A percentile compares a stretch with the other conserved stretches of the same genome.
Evolutionary conservation across 2,329 filamentous ascomycete genomes (phyloP).

Genomic region (Pestalotiopsis sp.): DNA sequence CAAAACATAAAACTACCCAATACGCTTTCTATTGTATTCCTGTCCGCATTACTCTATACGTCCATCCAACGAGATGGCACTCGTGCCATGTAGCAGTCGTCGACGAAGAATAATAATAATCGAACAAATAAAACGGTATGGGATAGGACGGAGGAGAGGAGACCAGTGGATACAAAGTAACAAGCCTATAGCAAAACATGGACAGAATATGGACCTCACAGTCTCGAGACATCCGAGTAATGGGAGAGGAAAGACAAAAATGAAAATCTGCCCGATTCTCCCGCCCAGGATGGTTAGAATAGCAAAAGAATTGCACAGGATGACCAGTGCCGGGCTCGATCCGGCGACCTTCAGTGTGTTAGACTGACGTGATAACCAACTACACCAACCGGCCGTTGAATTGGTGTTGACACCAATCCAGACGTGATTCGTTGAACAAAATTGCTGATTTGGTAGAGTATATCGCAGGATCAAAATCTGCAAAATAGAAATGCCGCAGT

Average conservation of each 20-base stretch:
- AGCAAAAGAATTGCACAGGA: neutral
- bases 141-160: no score
- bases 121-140: no score
- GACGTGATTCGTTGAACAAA: neutral
- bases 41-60: no score
- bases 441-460: neutral
- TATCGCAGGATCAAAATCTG: neutral
- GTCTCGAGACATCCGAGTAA: neutral
- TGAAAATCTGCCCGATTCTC: neutral
- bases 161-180: no score
- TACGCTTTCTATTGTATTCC: no score
- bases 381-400: conserved; percentile 29
- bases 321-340: conserved; percentile 36
- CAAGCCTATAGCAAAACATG: no score
- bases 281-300: no score
- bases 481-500: neutral
- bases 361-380: conserved; percentile 54
- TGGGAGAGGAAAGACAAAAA: neutral
- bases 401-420: conserved; percentile 11
- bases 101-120: no score
- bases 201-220: no score
- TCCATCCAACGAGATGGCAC: no score
- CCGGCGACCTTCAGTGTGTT: conserved; percentile 43
- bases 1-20: no score
- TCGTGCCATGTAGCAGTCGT: no score